Evolutionary conservation across 257 asterid species (phyloP), one percentile per base, ranked within the genome.

Genomic region (Solanum sejunctum): DNA sequence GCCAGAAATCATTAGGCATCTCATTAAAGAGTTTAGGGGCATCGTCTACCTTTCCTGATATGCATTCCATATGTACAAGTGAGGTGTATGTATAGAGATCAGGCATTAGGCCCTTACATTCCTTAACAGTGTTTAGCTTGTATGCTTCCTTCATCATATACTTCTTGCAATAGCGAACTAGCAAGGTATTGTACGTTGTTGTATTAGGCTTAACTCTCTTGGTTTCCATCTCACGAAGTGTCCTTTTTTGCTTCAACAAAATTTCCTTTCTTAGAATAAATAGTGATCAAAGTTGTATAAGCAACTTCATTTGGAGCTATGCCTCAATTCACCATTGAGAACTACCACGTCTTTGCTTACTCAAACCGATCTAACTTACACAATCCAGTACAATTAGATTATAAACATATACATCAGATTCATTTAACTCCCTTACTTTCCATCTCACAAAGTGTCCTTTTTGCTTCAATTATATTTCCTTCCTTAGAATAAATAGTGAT

Each of bases 251-350:
- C 52, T 83, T 88, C 90, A 12, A 56, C 84, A 83, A 89, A 78
- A 67, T 60, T 84, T 32, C 89, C 89, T 55, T 80, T 82, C 87
- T 88, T 89, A 21, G 88, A 87, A 81, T 86, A 86, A 49, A 87
- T 89, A 57, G 84, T 81, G 2, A 89, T 82, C 69, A 89, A 57
- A 21, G 86, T 82, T 52, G 88, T 89, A 77, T 89, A 86, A 4
- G 92, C 85, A 70, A 61, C 13, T 49, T 93, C 81, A 72, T 96
- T 94, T 36, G 85, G 90, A 8, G 87, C 87, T 84, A 93, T 84
- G 1, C 94, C 97, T 85, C 86, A 88, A 15, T 92, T 97, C 28
- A 64, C 90, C 98, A 94, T 92, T 1, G 97, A 90, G 56, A 89
- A 90, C 71, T 93, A 85, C 88, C 90, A 84, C 58, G 58, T 66